Percentiles rank a stretch among this genome's conserved stretches.
phyloP scores from a whole-genome alignment of 2,329 filamentous ascomycete genomes.

The Leptographium flavum region DNA sequence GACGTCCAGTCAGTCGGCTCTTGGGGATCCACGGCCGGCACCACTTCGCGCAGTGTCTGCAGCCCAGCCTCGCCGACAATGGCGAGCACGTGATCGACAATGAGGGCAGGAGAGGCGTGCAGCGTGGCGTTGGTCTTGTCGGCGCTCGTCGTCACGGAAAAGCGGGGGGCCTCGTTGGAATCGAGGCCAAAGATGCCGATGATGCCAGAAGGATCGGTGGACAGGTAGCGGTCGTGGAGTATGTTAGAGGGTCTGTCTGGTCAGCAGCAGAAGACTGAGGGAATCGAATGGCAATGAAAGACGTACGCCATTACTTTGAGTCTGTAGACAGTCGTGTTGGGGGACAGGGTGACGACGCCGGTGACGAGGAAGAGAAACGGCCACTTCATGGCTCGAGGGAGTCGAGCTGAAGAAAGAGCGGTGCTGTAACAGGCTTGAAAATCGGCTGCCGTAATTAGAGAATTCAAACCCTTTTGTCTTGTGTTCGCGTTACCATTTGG shows the following conservation, averaged over 20 bases:
- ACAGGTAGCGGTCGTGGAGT: conserved; percentile 20
- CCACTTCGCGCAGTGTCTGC: conserved; percentile 19
- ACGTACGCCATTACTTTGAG: conserved; percentile 6
- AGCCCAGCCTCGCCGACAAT: conserved; percentile 20
- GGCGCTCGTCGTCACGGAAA: conserved; percentile 16
- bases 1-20: conserved; percentile 19
- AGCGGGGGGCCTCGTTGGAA: conserved; percentile 7
- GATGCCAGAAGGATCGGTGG: conserved; percentile 12
- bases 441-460: too few relatives aligned
- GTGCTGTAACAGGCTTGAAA: too few relatives aligned
- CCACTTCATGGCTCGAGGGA: too few relatives aligned
- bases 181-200: conserved; percentile 18
- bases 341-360: not conserved
- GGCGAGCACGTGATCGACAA: conserved; percentile 22
- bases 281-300: not conserved
- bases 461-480: too few relatives aligned
- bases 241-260: not conserved
- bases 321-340: conserved; percentile 1
- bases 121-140: conserved; percentile 16
- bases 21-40: too few relatives aligned
- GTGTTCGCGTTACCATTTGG: too few relatives aligned
- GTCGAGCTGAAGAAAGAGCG: too few relatives aligned
- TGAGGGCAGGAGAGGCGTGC: conserved; percentile 22
- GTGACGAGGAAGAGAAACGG: not conserved
- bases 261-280: not conserved